Conservation (phyloP, 495 filamentous ascomycete species). For the Annulohypoxylon nitens region DNA sequence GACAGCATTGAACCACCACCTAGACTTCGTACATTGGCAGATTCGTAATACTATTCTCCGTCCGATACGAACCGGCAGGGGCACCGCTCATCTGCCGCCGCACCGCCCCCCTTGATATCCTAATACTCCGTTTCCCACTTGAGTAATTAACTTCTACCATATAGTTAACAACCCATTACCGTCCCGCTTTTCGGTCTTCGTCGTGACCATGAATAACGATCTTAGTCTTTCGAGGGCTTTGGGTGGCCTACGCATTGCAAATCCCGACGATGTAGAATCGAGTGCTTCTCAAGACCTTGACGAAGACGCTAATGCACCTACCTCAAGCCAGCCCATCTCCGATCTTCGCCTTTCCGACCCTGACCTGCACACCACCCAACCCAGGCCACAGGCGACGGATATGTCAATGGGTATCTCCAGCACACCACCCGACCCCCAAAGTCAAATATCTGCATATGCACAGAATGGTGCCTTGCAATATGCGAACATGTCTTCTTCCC, state of each 20-base stretch:
- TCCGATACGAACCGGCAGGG: constrained; percentile 27
- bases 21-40: neutral
- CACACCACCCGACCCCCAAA: constrained; percentile 31
- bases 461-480: constrained; percentile 48
- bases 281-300: constrained; percentile 63
- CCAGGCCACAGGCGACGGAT: constrained; percentile 53
- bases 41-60: constrained; percentile 24
- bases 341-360: constrained; percentile 33
- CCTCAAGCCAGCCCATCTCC: constrained; percentile 32
- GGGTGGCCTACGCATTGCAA: constrained; percentile 96
- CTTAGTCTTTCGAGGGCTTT: constrained; percentile 92
- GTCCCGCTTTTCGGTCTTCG: constrained; percentile 19
- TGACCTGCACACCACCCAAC: constrained; percentile 40
- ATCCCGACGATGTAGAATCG: constrained; percentile 86
- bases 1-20: neutral
- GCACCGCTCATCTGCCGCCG: constrained; percentile 8
- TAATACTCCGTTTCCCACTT: constrained; percentile 19
- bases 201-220: constrained; percentile 83
- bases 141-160: constrained; percentile 11
- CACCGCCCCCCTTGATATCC: constrained; percentile 29
- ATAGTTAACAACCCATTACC: constrained; percentile 35
- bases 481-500: constrained; percentile 54
- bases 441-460: constrained; percentile 37
- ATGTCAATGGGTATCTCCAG: constrained; percentile 28
- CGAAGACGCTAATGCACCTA: constrained; percentile 47